Evolutionary conservation across 495 filamentous ascomycete genomes (phyloP).

Genomic region (Penicillium taxi): DNA sequence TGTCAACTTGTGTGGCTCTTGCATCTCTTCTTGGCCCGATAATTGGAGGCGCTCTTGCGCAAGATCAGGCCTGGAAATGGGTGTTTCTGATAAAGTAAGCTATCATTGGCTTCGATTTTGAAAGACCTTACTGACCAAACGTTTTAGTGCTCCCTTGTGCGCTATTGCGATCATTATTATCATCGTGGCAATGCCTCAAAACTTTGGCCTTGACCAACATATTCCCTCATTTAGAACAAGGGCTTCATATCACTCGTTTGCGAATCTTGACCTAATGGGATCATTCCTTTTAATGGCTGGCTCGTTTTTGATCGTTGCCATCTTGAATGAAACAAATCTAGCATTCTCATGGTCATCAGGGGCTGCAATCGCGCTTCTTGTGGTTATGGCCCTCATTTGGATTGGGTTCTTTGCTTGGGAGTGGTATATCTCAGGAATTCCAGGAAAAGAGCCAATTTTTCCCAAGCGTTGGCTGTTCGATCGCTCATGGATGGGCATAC

Average conservation of each 20-base stretch:
- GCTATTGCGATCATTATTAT: slow-evolving; percentile 15
- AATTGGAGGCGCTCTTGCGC: slow-evolving; percentile 54
- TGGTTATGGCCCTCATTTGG: slow-evolving; percentile 26
- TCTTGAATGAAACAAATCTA: slow-evolving; percentile 51
- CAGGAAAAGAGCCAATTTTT: slow-evolving; percentile 28
- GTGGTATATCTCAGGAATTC: slow-evolving; percentile 23
- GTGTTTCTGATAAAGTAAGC: slow-evolving; percentile 56
- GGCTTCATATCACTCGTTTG: slow-evolving; percentile 23
- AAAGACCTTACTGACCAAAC: background rate
- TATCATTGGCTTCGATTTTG: background rate
- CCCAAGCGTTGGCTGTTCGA: slow-evolving; percentile 29
- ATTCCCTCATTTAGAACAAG: slow-evolving; percentile 21
- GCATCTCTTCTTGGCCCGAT: slow-evolving; percentile 41
- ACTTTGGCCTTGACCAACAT: slow-evolving; percentile 23
- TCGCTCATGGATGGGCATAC: slow-evolving; percentile 25
- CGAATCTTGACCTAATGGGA: slow-evolving; percentile 49
- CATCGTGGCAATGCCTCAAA: slow-evolving; percentile 20
- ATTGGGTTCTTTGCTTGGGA: slow-evolving; percentile 34
- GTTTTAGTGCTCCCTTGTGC: slow-evolving; percentile 15
- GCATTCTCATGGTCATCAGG: slow-evolving; percentile 32
- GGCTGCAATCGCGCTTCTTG: slow-evolving; percentile 37
- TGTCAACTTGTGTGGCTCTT: slow-evolving; percentile 40
- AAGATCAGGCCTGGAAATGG: slow-evolving; percentile 49
- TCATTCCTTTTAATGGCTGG: slow-evolving; percentile 44
- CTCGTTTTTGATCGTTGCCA: slow-evolving; percentile 49